Percentiles rank a stretch among this genome's conserved stretches.
Evolutionary conservation across 2,329 filamentous ascomycete genomes (phyloP).

Genomic region (Rosellinia necatrix): DNA sequence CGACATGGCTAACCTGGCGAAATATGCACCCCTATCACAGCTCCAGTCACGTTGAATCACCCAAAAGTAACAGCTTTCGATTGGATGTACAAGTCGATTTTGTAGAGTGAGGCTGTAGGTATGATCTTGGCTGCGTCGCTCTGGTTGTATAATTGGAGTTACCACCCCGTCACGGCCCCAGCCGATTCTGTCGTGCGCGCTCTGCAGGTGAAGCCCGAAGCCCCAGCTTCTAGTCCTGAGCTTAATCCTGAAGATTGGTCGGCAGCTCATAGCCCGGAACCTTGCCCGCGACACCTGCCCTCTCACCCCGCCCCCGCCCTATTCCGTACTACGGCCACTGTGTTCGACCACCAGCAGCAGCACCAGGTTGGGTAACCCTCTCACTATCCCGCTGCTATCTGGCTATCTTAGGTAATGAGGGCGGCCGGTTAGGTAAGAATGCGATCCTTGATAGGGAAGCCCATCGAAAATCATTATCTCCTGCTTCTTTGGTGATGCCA

Average conservation of each 20-base stretch:
- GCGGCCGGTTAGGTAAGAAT: constrained; percentile 4
- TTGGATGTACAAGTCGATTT: constrained; percentile 1
- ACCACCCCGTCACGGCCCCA: no score
- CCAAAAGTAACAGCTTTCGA: background rate
- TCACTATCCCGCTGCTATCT: no score
- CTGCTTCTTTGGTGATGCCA: constrained; percentile 15
- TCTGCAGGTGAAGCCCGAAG: no score
- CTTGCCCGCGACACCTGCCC: background rate
- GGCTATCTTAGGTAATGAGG: constrained; percentile 1
- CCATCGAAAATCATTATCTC: background rate
- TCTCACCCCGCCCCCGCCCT: background rate
- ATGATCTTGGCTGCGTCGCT: background rate
- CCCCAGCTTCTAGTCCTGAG: no score
- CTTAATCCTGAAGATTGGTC: background rate
- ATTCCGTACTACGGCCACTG: no score
- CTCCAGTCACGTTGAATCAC: background rate
- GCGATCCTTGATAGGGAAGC: background rate
- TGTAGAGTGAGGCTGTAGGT: constrained; percentile 1
- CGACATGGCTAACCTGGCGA: background rate
- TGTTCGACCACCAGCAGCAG: no score
- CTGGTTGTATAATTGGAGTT: background rate
- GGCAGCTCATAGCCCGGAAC: background rate
- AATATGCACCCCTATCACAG: background rate
- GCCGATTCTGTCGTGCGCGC: no score
- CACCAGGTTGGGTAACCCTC: no score